Base-by-base conservation (phyloP, 225 moss, liverwort and hornwort species). In the Polytrichum formosum region DNA sequence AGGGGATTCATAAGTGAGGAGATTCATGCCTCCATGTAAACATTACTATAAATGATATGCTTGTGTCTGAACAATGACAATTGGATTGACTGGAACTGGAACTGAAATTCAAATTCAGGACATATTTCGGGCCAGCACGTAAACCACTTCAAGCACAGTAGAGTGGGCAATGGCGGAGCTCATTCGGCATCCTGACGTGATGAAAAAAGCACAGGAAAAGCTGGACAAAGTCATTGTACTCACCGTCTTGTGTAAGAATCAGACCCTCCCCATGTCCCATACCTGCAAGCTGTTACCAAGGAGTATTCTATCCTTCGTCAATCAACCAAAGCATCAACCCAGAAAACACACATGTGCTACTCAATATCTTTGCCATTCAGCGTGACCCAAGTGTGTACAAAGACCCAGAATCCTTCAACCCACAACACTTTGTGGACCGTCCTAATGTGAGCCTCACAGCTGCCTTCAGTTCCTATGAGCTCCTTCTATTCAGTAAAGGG, bases 301-400 rank as follows among this genome's bases (percentile, higher is more conserved):
- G 23, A 23, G 23, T 23, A 23, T 0, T 23, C 26, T 26, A 26
- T 73, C 1, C 84, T 78, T 2, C 72, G 65, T 22, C 82, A 78
- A 55, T 82, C 79, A 20, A 67, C 53, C 0, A 22, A 69, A 56
- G 76, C 72, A 5, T 74, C 70, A 3, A 31, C 46, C 87, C 88
- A 4, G 82, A 76, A 35, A 67, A 90, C 56, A 86, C 88, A 6
- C 75, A 71, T 2, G 64, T 92, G 28, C 58, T 90, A 6, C 63
- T 81, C 7, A 81, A 81, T 27, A 53, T 81, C 17, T 81, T 61
- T 7, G 77, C 81, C 35, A 35, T 35, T 35, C 9, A 9, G 35
- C 9, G 0, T 9, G 9, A 35, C 9, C 9, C 2, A 9, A 27
- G 20, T 7, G 65, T 75, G 2, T 88, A 78, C 67, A 73, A 76